Base-by-base conservation (phyloP, 495 filamentous ascomycete genomes). In the Cercophora samala region DNA sequence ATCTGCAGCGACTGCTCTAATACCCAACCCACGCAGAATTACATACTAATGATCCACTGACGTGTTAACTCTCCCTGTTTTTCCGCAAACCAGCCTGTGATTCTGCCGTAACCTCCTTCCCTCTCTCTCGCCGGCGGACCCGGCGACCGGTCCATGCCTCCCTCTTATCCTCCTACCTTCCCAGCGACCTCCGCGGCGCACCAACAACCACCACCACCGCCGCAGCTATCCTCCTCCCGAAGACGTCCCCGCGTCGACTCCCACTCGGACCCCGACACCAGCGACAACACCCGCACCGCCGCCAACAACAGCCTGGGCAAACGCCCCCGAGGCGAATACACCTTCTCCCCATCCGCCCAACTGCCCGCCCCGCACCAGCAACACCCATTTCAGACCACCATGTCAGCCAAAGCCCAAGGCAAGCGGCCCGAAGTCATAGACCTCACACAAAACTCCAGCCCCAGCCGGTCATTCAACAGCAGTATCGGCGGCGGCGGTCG, bases 381-480 rank as follows among this genome's bases (percentile, higher is more conserved):
- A 37, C 26, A 60, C 8, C 37, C 37, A 11, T 46, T 46, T 1
- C 56, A 71, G 42, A 23, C 70, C 26, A 68, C 66, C 62, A 76
- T 77, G 73, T 74, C 74, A 6, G 70, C 72, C 71, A 77, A 77
- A 64, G 70, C 71, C 52, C 67, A 74, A 62, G 78, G 77, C 67
- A 82, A 79, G 64, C 73, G 77, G 63, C 77, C 75, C 3, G 78
- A 81, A 66, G 46, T 76, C 25, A 72, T 79, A 62, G 78, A 81
- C 70, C 71, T 79, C 72, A 79, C 80, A 56, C 32, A 42, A 66
- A 58, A 19, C 65, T 6, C 59, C 56, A 24, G n/a, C 5, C n/a
- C 9, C 32, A 29, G 51, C 56, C 59, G 42, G 59, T 56, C 29
- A 62, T n/a, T n/a, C 56, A 53, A 25, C 25, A 24, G 17, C 24